Percentiles rank a stretch among this genome's conserved stretches.
phyloP scores from a whole-genome alignment of 2,329 filamentous ascomycete species.

The Emmonsia crescens region DNA sequence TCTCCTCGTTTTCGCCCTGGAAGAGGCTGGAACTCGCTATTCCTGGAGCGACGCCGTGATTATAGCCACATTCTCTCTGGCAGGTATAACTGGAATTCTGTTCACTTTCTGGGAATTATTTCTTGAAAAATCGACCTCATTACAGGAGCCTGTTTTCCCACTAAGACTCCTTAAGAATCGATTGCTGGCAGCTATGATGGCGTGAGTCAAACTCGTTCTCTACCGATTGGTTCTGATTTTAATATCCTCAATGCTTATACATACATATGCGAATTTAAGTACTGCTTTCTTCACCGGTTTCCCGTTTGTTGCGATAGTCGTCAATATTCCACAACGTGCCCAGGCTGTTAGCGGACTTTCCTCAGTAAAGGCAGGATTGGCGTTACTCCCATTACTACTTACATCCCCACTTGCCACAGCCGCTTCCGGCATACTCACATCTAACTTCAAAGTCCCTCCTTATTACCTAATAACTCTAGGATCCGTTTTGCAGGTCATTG shows the following conservation, averaged over 20 bases:
- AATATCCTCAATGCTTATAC: background rate
- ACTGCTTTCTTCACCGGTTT: constrained; percentile 23
- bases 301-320: constrained; percentile 13
- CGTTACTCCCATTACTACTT: constrained; percentile 14
- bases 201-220: constrained; percentile 18
- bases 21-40: constrained; percentile 10
- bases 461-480: constrained; percentile 23
- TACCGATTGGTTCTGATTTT: constrained; percentile 9
- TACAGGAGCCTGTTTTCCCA: constrained; percentile 27
- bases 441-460: constrained; percentile 19
- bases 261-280: constrained; percentile 1
- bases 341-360: constrained; percentile 15
- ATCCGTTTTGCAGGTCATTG: constrained; percentile 22
- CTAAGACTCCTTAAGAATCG: constrained; percentile 23
- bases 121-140: constrained; percentile 4
- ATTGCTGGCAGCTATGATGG: constrained; percentile 22
- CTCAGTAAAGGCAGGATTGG: constrained; percentile 14
- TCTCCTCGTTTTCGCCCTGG: constrained; percentile 12
- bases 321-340: constrained; percentile 16
- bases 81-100: constrained; percentile 2
- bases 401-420: constrained; percentile 16
- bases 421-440: constrained; percentile 20
- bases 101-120: constrained; percentile 20
- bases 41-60: constrained; percentile 9
- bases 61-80: constrained; percentile 7